Evolutionary conservation across 345 rosid species (phyloP), one percentile per base, ranked within the genome.

Genomic region (Laguncularia racemosa): DNA sequence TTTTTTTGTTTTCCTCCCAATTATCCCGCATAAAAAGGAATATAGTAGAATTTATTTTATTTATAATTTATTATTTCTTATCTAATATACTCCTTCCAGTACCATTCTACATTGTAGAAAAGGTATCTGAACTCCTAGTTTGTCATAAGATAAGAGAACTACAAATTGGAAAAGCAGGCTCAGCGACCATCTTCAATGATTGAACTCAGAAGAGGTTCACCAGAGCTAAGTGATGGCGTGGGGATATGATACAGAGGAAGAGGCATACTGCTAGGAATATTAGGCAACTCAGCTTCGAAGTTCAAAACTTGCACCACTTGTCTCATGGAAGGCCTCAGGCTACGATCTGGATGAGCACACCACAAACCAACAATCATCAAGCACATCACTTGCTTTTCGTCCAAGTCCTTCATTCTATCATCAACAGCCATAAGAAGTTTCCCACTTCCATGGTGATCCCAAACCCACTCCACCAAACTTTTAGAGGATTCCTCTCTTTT

Each of bases 281-380:
- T 67, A 33, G 88, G 92, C 60, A 67, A 26, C 1, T 60, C 67
- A 7, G 63, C 66, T 64, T 76, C 79, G 14, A 71, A 72, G 57
- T 72, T 76, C 48, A 81, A 65, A 20, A 75, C 85, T 21, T 81
- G 77, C 43, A 85, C 72, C 0, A 72, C 85, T 58, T 80, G 86
- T 59, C 75, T 67, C 16, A 85, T 76, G 0, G 84, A 70, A 3
- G 86, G 88, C 64, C 80, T 68, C 9, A 59, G 59, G 44, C 12
- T 66, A 13, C 59, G 47, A 63, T 81, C 82, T 20, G 85, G 89
- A 61, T 79, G 81, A 57, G 85, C 76, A 66, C 90, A 81, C 88
- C 84, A 84, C 44, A 84, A 20, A 2, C 90, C 88, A 13, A 74
- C 77, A 48, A 63, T 61, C 72, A 88, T 67, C 56, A 83, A 58